A percentile compares a stretch with the other conserved stretches of the same genome.
These are phyloP conservation scores for Ogataea pini DNA, from an alignment of 805 yeast genomes.

Conservation along the genomic window DNA sequence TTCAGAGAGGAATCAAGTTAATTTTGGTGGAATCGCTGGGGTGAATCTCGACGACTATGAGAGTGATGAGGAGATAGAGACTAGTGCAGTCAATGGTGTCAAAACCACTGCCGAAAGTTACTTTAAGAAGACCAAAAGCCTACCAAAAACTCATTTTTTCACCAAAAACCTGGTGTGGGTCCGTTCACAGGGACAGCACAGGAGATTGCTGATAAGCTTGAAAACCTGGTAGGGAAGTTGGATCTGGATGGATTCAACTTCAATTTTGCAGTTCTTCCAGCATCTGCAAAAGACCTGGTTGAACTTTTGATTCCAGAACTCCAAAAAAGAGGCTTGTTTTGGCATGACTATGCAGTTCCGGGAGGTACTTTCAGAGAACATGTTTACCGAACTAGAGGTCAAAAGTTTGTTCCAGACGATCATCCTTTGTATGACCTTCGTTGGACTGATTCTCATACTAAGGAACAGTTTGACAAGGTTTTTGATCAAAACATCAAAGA, in stretches of 20 bases:
- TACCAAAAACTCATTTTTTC: constrained; percentile 29
- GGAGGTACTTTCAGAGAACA: constrained; percentile 40
- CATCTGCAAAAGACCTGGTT: constrained; percentile 39
- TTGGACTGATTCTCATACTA: constrained; percentile 28
- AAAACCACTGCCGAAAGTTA: constrained; percentile 35
- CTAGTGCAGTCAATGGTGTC: constrained; percentile 36
- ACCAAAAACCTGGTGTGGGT: constrained; percentile 35
- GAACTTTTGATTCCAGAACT: constrained; percentile 40
- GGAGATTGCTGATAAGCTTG: constrained; percentile 41
- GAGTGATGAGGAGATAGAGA: constrained; percentile 33
- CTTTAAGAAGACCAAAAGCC: constrained; percentile 30
- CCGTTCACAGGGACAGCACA: constrained; percentile 37
- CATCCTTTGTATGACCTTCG: constrained; percentile 29
- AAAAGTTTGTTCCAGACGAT: constrained; percentile 13
- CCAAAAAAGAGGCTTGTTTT: constrained; percentile 35
- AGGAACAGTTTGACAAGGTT: constrained; percentile 25
- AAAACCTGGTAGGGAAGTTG: constrained; percentile 39
- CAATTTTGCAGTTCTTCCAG: constrained; percentile 38
- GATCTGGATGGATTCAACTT: constrained; percentile 46
- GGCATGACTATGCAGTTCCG: constrained; percentile 38
- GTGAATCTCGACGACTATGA: constrained; percentile 38
- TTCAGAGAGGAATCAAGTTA: constrained; percentile 42
- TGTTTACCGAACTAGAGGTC: constrained; percentile 30
- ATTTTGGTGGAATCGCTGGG: constrained; percentile 43
- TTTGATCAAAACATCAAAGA: not conserved